phyloP scores from a whole-genome alignment of 495 filamentous ascomycete species.

The Aspergillus egyptiacus region DNA sequence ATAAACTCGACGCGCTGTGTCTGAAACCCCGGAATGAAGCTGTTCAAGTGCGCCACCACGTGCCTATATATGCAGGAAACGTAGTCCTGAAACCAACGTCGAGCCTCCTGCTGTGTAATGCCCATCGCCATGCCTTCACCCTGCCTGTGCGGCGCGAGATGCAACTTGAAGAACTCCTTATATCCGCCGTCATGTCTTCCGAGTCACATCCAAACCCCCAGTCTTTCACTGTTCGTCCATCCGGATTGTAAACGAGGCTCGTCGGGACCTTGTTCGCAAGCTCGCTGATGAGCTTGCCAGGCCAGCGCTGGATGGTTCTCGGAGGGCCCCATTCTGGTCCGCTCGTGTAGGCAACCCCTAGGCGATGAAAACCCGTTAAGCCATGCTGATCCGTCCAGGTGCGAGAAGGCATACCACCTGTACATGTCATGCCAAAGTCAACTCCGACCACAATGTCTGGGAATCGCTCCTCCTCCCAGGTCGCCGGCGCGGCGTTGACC shows the following conservation, averaged over 20 bases:
- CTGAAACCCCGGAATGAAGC: slow-evolving; percentile 33
- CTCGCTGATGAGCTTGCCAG: slow-evolving; percentile 45
- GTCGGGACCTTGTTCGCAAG: slow-evolving; percentile 58
- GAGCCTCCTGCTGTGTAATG: slow-evolving; percentile 41
- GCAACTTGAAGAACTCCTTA: slow-evolving; percentile 59
- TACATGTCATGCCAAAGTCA: slow-evolving; percentile 59
- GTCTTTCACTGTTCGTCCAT: slow-evolving; percentile 32
- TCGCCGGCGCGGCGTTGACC: slow-evolving; percentile 5
- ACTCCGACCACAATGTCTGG: slow-evolving; percentile 55
- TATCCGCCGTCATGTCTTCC: slow-evolving; percentile 32
- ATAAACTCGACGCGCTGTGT: slow-evolving; percentile 50
- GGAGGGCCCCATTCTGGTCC: slow-evolving; percentile 40
- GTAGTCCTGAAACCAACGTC: slow-evolving; percentile 51
- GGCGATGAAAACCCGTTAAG: neutral
- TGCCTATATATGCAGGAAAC: slow-evolving; percentile 50
- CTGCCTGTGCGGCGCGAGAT: slow-evolving; percentile 44
- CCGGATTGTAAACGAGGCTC: slow-evolving; percentile 44
- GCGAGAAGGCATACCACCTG: slow-evolving; percentile 34
- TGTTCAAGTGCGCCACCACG: slow-evolving; percentile 41
- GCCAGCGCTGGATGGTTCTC: slow-evolving; percentile 56
- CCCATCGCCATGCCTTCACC: slow-evolving; percentile 24
- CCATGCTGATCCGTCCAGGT: too few relatives aligned
- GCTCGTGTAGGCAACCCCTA: slow-evolving; percentile 52
- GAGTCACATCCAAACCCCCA: slow-evolving; percentile 56
- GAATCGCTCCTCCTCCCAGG: slow-evolving; percentile 10